Evolutionary conservation across 169 alveolate species (phyloP), one percentile per base, ranked within the genome.

Genomic region (Plasmodium falciparum): DNA sequence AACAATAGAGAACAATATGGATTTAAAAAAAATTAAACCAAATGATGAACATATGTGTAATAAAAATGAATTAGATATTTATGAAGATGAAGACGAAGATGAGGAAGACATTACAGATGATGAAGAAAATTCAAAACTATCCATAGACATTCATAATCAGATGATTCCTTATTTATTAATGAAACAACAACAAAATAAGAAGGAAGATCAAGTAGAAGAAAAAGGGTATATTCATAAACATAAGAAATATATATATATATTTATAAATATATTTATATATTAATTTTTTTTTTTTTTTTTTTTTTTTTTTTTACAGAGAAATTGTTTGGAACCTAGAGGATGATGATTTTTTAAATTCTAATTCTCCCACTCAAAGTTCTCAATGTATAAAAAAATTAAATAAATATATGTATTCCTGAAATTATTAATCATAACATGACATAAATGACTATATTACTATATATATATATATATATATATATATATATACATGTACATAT

Each of bases 321-420:
- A 83, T 83, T 12, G 61, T 83, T 69, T 83, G 91, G 91, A 56
- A 83, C 85, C 50, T 83, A 65, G 91, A 83, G 2, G 91, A 83
- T 70, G 91, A 83, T 13, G 83, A 83, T 49, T 83, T 83, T 83
- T 13, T 83, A 13, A 61, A 67, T 26, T 83, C 91, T 15, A 83
- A 83, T 49, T 83, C 91, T 9, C 91, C 91, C 39, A 69, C 65
- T 47, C 56, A 83, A 17, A 69, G 61, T 56, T 54, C 73, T 12
- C 91, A 83, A 54, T 83, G 91, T 83, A 83, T 20, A 24, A 24
- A 26, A 24, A 61, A 12, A 83, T 52, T 12, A 26, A 50, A 50
- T 7, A 70, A 70, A 49, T 24, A 26, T 9, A 24, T 9, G n/a
- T 22, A 72, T n/a, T n/a, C 20, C 22, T 2, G 13, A 65, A 65